Evolutionary conservation across 2,329 filamentous ascomycete genomes (phyloP), one percentile per base, ranked within the genome.

Genomic region (Nemania abortiva): DNA sequence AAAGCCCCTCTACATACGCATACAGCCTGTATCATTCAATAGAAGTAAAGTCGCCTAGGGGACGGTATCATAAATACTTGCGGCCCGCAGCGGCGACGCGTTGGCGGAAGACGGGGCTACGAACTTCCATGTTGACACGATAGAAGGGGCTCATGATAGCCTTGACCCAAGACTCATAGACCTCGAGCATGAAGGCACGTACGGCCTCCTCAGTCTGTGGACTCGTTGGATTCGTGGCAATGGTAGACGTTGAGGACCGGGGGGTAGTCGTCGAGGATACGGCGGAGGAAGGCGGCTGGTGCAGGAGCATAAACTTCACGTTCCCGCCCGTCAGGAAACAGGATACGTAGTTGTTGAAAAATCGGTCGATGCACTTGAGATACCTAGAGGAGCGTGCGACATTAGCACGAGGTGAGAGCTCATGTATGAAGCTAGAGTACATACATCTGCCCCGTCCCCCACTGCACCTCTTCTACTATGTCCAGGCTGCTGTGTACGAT

Each of bases 131-230:
- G 73, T 97, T 95, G 64, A 91, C 89, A 63, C 88, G 87, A 84
- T 98, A 98, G 80, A 99, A 99, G 0, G 96, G 96, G 78, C 90
- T 98, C 96, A 99, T 98, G 66, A 95, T 90, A 13, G 95, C 93
- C 86, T 99, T 99, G 73, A 97, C 89, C 91, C 95, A 99, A 74
- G 91, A 94, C 82, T 99, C 96, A 82, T 98, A 98, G 13, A 98
- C 92, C 79, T 99, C 96, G 18, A 88, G 87, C 84, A 99, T 97
- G 84, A 98, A 99, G 81, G 93, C 93, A 79, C 94, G 90, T 75
- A 98, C 92, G 4, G 96, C 95, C 83, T 99, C 96, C 82, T 99
- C 96, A 5, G 95, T 97, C 79, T 95, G 93, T 6, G 94, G 91
- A 68, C 91, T 92, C 2, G 91, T 95, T 0, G 95, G 95, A 80